Conservation (phyloP, 1,284 basidiomycete species). For the Cutaneotrichosporon daszewskae region DNA sequence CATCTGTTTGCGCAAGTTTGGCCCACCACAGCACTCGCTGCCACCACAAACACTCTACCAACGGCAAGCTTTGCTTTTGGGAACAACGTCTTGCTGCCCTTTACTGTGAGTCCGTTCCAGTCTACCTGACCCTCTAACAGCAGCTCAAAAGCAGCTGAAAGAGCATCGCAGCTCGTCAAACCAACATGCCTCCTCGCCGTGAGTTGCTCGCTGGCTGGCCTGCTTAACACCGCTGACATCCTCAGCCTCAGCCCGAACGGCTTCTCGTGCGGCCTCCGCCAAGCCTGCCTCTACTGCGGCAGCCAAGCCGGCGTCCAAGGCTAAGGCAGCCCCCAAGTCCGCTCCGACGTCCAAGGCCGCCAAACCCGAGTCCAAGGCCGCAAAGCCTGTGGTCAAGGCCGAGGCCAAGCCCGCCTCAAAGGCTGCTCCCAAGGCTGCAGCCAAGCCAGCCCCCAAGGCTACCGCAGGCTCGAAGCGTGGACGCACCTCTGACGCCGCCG, state of each 20-base stretch:
- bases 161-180: no score
- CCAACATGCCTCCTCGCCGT: constrained; percentile 25
- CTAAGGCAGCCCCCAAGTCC: constrained; percentile 11
- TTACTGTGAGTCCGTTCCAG: no score
- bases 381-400: constrained; percentile 2
- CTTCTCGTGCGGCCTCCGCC: constrained; percentile 4
- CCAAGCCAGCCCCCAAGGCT: constrained; percentile 1
- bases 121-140: no score
- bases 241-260: no score
- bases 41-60: no score
- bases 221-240: constrained; percentile 9
- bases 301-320: constrained; percentile 10
- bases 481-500: constrained; percentile 1
- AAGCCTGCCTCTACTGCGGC: constrained; percentile 4
- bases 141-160: neutral
- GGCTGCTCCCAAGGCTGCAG: neutral
- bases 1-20: no score
- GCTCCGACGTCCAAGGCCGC: constrained; percentile 2
- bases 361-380: constrained; percentile 4
- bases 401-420: constrained; percentile 2
- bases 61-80: no score
- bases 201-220: constrained; percentile 4
- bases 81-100: no score
- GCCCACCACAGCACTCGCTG: no score
- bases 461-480: constrained; percentile 4